Conservation (phyloP, 345 rosid species). For the Linum tenue region DNA sequence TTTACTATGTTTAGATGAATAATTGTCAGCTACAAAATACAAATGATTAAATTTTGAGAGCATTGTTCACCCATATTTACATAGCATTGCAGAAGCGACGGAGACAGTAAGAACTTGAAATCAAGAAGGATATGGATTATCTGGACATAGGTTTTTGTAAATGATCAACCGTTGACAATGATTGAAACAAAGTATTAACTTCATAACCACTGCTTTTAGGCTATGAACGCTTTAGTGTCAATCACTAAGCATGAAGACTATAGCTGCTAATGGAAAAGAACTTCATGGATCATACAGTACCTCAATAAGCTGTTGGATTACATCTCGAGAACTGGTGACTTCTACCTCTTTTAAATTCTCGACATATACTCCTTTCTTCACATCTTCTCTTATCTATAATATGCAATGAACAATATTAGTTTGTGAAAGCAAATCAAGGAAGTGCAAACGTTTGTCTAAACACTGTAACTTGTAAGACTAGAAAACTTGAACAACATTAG, state of each 20-base stretch:
- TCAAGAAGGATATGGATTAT: too few species aligned
- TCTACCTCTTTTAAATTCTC: constrained; percentile 91
- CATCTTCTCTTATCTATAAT: constrained; percentile 83
- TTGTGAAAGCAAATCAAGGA: background rate
- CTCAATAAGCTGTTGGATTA: constrained; percentile 80
- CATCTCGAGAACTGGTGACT: constrained; percentile 82
- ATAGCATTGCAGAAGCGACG: background rate
- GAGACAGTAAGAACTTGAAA: too few species aligned
- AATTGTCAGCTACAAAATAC: background rate
- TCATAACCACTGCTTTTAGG: background rate
- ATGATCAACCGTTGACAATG: too few species aligned
- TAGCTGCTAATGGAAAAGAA: background rate
- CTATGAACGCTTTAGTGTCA: background rate
- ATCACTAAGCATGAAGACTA: background rate
- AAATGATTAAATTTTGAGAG: background rate
- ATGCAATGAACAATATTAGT: background rate
- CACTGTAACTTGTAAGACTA: background rate
- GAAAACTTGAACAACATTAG: background rate
- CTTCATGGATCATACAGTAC: constrained; percentile 20
- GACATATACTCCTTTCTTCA: constrained; percentile 83
- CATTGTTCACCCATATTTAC: background rate
- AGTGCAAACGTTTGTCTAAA: background rate
- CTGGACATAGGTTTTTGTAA: too few species aligned
- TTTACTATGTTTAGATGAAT: background rate
- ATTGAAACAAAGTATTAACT: background rate